Evolutionary conservation across 257 asterid genomes (phyloP).

Genomic region (Salvia splendens): DNA sequence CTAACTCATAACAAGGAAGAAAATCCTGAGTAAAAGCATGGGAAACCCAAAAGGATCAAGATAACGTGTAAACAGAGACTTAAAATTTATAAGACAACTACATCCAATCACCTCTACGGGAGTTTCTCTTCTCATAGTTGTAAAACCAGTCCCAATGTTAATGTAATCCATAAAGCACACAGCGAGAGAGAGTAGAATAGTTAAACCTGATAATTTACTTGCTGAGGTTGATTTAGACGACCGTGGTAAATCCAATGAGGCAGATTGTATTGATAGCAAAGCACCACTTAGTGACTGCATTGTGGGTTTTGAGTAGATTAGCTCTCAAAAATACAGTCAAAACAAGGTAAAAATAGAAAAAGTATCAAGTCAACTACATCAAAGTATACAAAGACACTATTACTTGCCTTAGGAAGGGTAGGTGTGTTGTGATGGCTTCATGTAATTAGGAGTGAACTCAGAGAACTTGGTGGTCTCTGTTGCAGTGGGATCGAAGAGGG

Average conservation of each 20-base stretch:
- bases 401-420: conserved; percentile 50
- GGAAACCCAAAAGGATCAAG: conserved; percentile 10
- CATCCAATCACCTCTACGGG: background rate
- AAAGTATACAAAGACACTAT: conserved; percentile 1
- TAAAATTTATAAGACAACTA: conserved; percentile 6
- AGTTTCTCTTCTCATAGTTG: no score
- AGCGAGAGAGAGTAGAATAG: background rate
- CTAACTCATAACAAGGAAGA: background rate
- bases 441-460: conserved; percentile 45
- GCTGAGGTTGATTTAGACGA: conserved; percentile 68
- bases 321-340: conserved; percentile 25
- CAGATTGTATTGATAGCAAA: conserved; percentile 48
- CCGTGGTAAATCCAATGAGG: conserved; percentile 66
- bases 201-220: conserved; percentile 40
- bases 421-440: conserved; percentile 51
- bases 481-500: conserved; percentile 59
- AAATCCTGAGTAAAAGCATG: conserved; percentile 19
- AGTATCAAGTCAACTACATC: conserved; percentile 11
- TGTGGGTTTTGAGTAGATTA: conserved; percentile 28
- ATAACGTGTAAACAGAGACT: background rate
- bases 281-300: conserved; percentile 1
- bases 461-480: conserved; percentile 58
- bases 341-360: no score
- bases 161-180: no score
- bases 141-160: no score